Evolutionary conservation across 2,329 filamentous ascomycete genomes (phyloP).

Genomic region (Sporothrix schenckii): DNA sequence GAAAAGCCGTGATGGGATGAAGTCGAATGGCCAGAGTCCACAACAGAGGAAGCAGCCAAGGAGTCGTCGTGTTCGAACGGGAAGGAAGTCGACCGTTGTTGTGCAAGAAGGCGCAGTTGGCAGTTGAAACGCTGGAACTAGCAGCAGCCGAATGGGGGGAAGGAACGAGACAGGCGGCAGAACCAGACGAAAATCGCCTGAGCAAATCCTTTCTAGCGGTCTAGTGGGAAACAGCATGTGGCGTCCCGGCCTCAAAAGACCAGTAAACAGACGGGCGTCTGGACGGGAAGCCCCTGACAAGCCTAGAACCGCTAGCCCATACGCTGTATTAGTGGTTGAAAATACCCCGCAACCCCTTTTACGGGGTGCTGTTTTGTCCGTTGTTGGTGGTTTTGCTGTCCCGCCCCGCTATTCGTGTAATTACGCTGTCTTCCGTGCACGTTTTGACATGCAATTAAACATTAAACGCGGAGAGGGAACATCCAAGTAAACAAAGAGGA

Average conservation of each 20-base stretch:
- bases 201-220: neutral
- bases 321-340: neutral
- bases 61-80: constrained; percentile 17
- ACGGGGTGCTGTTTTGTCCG: neutral
- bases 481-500: neutral
- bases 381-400: neutral
- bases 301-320: constrained; percentile 3
- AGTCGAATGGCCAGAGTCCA: neutral
- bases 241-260: constrained; percentile 1
- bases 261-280: neutral
- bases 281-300: constrained; percentile 18
- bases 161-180: neutral
- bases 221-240: neutral
- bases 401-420: neutral
- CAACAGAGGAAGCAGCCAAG: constrained; percentile 2
- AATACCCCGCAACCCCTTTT: constrained; percentile 26
- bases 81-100: constrained; percentile 7
- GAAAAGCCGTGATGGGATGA: neutral
- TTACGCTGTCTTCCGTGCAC: too few relatives aligned
- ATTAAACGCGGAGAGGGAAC: neutral
- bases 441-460: constrained; percentile 12
- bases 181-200: neutral
- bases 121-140: constrained; percentile 23
- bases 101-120: constrained; percentile 11
- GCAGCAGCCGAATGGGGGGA: neutral